phyloP scores from a whole-genome alignment of 1,139 yeast species.

The Scheffersomyces lignicola region DNA sequence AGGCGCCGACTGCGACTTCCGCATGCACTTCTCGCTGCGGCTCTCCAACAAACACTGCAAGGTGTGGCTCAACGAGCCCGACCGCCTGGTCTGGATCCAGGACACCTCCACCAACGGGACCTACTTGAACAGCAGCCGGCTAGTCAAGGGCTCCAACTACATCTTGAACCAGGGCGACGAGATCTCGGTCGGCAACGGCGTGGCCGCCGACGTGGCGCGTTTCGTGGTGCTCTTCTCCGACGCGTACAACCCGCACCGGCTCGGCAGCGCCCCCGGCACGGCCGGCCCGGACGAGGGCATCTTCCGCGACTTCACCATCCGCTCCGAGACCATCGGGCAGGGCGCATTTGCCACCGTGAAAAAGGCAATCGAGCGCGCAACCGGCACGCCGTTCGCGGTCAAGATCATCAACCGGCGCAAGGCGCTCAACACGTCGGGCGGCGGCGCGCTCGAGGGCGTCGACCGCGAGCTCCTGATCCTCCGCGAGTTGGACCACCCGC shows the following conservation, averaged over 20 bases:
- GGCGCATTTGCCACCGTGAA: slow-evolving; percentile 97
- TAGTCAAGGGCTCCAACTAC: slow-evolving; percentile 80
- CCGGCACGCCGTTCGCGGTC: slow-evolving; percentile 87
- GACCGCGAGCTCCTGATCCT: slow-evolving; percentile 82
- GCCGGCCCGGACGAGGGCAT: slow-evolving; percentile 50
- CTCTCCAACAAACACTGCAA: slow-evolving; percentile 78
- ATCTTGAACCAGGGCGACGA: slow-evolving; percentile 90
- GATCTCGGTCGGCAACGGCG: slow-evolving; percentile 86
- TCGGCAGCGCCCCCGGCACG: slow-evolving; percentile 20
- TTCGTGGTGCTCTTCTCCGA: slow-evolving; percentile 67
- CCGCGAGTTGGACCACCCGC: slow-evolving; percentile 74
- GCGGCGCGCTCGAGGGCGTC: slow-evolving; percentile 59
- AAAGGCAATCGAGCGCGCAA: slow-evolving; percentile 79
- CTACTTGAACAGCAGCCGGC: slow-evolving; percentile 67
- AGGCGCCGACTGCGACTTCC: slow-evolving; percentile 62
- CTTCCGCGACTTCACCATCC: slow-evolving; percentile 70
- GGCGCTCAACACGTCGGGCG: slow-evolving; percentile 71
- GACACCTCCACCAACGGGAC: slow-evolving; percentile 91
- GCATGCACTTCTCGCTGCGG: slow-evolving; percentile 62
- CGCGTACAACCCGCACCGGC: slow-evolving; percentile 36
- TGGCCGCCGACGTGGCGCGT: slow-evolving; percentile 70
- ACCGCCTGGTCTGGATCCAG: slow-evolving; percentile 60
- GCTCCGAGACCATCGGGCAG: slow-evolving; percentile 85
- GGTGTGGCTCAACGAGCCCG: slow-evolving; percentile 58
- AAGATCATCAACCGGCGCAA: slow-evolving; percentile 84